Evolutionary conservation across 257 asterid genomes (phyloP).

Genomic region (Mentha longifolia): DNA sequence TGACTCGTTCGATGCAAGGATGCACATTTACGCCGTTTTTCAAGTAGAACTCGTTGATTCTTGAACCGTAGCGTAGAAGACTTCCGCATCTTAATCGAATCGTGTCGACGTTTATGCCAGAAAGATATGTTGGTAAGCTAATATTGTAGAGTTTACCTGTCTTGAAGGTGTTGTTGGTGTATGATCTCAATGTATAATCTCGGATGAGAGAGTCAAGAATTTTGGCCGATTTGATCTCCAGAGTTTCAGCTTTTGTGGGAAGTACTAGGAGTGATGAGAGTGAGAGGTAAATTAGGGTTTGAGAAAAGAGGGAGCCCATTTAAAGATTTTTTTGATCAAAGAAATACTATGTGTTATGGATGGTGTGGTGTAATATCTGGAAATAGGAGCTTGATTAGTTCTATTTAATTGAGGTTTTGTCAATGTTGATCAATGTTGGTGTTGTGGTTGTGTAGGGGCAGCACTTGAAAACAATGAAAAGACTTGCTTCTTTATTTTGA

Average conservation of each 20-base stretch:
- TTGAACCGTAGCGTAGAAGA: conserved; percentile 73
- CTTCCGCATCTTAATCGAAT: conserved; percentile 81
- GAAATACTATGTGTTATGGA: neutral
- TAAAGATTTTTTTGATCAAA: conserved; percentile 17
- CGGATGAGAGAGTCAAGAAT: conserved; percentile 68
- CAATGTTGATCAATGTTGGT: conserved; percentile 5
- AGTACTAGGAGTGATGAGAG: conserved; percentile 38
- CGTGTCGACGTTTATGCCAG: conserved; percentile 60
- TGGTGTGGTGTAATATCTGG: neutral
- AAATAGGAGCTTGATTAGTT: conserved; percentile 36
- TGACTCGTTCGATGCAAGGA: conserved; percentile 64
- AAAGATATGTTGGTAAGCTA: conserved; percentile 63
- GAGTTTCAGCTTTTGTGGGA: conserved; percentile 38
- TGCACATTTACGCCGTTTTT: conserved; percentile 45
- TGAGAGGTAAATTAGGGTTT: conserved; percentile 41
- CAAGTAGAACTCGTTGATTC: conserved; percentile 55
- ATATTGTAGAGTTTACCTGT: conserved; percentile 65
- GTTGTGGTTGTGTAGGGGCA: conserved; percentile 1
- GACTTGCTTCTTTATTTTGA: conserved; percentile 1
- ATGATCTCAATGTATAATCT: conserved; percentile 67
- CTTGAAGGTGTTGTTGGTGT: conserved; percentile 42
- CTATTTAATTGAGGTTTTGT: conserved; percentile 4
- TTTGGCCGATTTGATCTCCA: conserved; percentile 61
- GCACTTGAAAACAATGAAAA: neutral
- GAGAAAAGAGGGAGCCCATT: conserved; percentile 50